These are phyloP conservation scores for Coemansia reversa DNA, from an alignment of 192 early-diverging fungal species.

Conservation along the genomic window DNA sequence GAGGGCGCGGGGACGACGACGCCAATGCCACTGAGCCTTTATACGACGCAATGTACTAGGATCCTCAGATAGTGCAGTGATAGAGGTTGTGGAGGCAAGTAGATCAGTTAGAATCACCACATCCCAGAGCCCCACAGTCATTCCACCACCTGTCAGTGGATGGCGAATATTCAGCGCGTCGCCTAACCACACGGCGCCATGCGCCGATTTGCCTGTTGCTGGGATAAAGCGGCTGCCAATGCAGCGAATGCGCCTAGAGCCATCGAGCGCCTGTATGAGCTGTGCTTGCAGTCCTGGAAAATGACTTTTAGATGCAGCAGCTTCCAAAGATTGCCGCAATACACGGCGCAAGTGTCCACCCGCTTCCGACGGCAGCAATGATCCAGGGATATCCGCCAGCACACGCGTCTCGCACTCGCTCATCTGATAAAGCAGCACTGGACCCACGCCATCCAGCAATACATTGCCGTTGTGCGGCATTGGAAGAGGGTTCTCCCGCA, in stretches of 20 bases:
- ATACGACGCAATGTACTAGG: slow-evolving; percentile 55
- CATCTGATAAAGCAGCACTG: slow-evolving; percentile 91
- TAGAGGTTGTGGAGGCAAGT: slow-evolving; percentile 29
- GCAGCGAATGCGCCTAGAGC: slow-evolving; percentile 66
- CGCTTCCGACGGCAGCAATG: slow-evolving; percentile 64
- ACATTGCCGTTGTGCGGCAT: slow-evolving; percentile 90
- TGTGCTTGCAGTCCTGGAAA: slow-evolving; percentile 60
- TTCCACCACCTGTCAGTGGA: slow-evolving; percentile 93
- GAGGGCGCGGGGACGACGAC: slow-evolving; percentile 65
- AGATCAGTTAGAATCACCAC: slow-evolving; percentile 71
- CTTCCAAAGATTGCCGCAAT: slow-evolving; percentile 61
- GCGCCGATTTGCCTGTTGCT: slow-evolving; percentile 66
- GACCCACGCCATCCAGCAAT: slow-evolving; percentile 78
- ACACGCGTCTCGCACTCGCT: slow-evolving; percentile 82
- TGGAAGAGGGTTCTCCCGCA: slow-evolving; percentile 58
- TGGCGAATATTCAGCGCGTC: slow-evolving; percentile 98
- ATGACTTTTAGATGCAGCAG: slow-evolving; percentile 65
- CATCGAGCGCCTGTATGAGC: slow-evolving; percentile 68
- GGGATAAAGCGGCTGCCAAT: slow-evolving; percentile 94
- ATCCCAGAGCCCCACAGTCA: slow-evolving; percentile 96
- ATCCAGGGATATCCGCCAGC: slow-evolving; percentile 89
- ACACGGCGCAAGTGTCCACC: slow-evolving; percentile 50
- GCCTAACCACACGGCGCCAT: slow-evolving; percentile 83
- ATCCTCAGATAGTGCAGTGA: slow-evolving; percentile 9
- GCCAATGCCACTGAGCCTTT: slow-evolving; percentile 71